Conservation (phyloP, 768 basidiomycete genomes). For the Xerocomus potaroensis region DNA sequence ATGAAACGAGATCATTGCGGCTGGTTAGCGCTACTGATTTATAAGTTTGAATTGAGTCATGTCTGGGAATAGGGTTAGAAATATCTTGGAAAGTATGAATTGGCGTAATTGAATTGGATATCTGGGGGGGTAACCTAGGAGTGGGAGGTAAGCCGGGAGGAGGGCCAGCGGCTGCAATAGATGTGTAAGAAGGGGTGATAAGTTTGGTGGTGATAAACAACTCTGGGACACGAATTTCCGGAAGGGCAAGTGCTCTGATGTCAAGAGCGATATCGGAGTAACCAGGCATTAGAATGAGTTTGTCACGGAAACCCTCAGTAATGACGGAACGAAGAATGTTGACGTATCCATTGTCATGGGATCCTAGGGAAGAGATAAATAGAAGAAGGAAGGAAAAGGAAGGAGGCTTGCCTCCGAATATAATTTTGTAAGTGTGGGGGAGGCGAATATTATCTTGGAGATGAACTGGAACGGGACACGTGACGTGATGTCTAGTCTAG, state of each 20-base stretch:
- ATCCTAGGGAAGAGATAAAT: constrained; percentile 39
- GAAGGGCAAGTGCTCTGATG: constrained; percentile 54
- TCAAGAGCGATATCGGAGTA: constrained; percentile 59
- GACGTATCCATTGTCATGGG: constrained; percentile 72
- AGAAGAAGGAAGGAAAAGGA: constrained; percentile 1
- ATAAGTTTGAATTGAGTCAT: constrained; percentile 34
- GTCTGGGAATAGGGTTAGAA: constrained; percentile 12
- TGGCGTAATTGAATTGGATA: constrained; percentile 10
- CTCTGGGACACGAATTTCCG: constrained; percentile 48
- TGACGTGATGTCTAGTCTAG: not conserved
- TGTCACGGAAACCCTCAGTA: constrained; percentile 60
- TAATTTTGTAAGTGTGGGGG: constrained; percentile 60
- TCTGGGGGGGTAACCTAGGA: constrained; percentile 11
- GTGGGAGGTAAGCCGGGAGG: constrained; percentile 23
- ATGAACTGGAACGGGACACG: constrained; percentile 30
- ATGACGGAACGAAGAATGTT: constrained; percentile 58
- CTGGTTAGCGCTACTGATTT: constrained; percentile 36
- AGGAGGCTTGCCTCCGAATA: constrained; percentile 56
- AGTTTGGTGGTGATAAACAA: constrained; percentile 61
- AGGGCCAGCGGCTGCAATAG: constrained; percentile 21
- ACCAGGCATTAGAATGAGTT: constrained; percentile 60
- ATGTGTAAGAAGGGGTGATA: constrained; percentile 24
- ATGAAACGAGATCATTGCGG: constrained; percentile 31
- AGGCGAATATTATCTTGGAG: constrained; percentile 42
- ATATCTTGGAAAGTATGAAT: constrained; percentile 10